A percentile compares a stretch with the other conserved stretches of the same genome.
These are phyloP conservation scores for Scheffersomyces cryptocercus DNA, from an alignment of 1,139 yeast genomes.

Conservation along the genomic window DNA sequence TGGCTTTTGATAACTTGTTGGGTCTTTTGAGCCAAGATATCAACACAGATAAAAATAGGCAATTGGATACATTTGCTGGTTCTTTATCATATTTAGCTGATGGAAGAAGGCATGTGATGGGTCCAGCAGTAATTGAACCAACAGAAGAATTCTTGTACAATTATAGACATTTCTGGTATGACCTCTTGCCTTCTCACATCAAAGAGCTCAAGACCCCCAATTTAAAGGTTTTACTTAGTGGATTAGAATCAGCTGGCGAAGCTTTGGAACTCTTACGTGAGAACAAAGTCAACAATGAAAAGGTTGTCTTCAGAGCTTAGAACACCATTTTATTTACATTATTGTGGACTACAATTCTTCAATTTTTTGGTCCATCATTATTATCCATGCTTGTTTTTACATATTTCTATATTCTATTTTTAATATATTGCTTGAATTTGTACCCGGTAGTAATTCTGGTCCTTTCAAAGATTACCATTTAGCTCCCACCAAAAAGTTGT, in stretches of 20 bases:
- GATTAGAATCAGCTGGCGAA: conserved; percentile 29
- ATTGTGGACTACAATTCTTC: too few species aligned
- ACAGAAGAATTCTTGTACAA: conserved; percentile 19
- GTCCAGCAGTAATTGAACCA: conserved; percentile 16
- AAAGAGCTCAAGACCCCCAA: conserved; percentile 19
- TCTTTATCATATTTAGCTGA: conserved; percentile 40
- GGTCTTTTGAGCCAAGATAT: conserved; percentile 6
- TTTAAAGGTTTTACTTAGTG: conserved; percentile 25
- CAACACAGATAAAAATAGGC: conserved; percentile 3
- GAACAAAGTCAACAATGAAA: conserved; percentile 26
- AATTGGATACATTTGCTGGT: conserved; percentile 24
- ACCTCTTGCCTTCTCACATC: conserved; percentile 19
- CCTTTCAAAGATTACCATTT: too few species aligned
- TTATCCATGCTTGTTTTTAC: too few species aligned
- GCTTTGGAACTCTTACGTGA: conserved; percentile 26
- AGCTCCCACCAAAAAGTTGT: too few species aligned
- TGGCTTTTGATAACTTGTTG: conserved; percentile 26
- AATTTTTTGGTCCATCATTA: too few species aligned
- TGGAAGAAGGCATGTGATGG: conserved; percentile 19
- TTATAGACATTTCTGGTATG: conserved; percentile 24
- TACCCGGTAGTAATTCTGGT: too few species aligned
- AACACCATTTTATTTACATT: too few species aligned
- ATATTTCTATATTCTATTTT: too few species aligned
- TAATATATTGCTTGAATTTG: too few species aligned
- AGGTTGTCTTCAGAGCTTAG: conserved; percentile 24